Evolutionary conservation across 345 rosid species (phyloP), one percentile per base, ranked within the genome.

Genomic region (Hibiscus mutabilis): DNA sequence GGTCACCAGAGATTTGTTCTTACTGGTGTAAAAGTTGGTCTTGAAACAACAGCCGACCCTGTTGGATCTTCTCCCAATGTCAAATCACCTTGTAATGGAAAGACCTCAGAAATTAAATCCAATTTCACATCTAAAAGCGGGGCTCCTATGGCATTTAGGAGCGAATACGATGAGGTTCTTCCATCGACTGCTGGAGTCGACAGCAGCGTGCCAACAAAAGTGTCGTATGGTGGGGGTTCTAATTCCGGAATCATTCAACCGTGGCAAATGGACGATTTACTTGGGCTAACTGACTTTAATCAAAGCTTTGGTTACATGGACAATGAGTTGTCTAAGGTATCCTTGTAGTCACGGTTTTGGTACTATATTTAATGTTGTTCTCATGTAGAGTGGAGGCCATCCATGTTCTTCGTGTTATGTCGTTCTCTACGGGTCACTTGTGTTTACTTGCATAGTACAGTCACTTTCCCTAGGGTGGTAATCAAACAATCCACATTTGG

Each of bases 11-110:
- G 99, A 60, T 95, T 89, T 84, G 86, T 95, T 72, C 85, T 95
- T n/a, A 95, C 99, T 16, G 99, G 97, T 55, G 95, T 94, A 31
- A 90, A 88, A 81, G 96, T 95, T 63, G 96, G 89, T 80, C 89
- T 80, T 62, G 97, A 95, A 77, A 72, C 88, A 22, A 77, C 84
- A 5, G 42, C 53, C 13, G 85, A 87, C 61, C 75, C 80, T 57
- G 79, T 81, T 76, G 79, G 80, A 16, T 78, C 84, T 27, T 85
- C 96, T 55, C 82, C 88, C n/a, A 12, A 80, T 0, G 77, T 79
- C 27, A 87, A 84, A 73, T 87, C 89, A 44, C 83, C 75, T 44
- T 66, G 78, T 12, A 79, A 61, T 56, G 95, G 79, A 70, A 84
- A 84, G 59, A 55, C 82, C 19, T 70, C 81, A 9, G 91, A 83